phyloP scores from a whole-genome alignment of 768 basidiomycete species.

The Mycena alexandri region DNA sequence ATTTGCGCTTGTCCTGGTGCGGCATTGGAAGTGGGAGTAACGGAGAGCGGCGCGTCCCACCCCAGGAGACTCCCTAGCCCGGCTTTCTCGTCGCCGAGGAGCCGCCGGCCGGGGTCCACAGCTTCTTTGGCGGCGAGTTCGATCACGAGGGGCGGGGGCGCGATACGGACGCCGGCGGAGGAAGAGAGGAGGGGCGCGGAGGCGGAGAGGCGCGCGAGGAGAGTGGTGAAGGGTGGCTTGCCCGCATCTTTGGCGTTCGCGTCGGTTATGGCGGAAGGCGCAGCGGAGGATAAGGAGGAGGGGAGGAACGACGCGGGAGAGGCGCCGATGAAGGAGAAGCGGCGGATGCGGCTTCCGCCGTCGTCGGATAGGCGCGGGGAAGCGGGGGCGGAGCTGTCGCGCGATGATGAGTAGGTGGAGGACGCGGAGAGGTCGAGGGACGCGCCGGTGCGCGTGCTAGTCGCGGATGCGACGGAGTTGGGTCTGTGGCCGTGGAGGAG shows the following conservation, averaged over 20 bases:
- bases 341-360: constrained; percentile 43
- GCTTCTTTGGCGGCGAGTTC: constrained; percentile 65
- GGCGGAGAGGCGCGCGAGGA: constrained; percentile 57
- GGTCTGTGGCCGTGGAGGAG: constrained; percentile 39
- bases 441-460: constrained; percentile 46
- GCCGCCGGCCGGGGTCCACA: constrained; percentile 48
- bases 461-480: constrained; percentile 26
- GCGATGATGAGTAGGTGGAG: constrained; percentile 17
- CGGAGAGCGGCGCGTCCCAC: constrained; percentile 59
- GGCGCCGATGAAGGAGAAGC: constrained; percentile 57
- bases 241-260: constrained; percentile 16
- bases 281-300: constrained; percentile 31
- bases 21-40: too few relatives aligned
- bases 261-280: constrained; percentile 17
- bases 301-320: constrained; percentile 34
- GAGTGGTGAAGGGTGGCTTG: constrained; percentile 51
- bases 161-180: constrained; percentile 62
- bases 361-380: constrained; percentile 47
- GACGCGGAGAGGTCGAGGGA: constrained; percentile 55
- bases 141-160: constrained; percentile 61
- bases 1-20: too few relatives aligned
- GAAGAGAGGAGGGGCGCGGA: constrained; percentile 62
- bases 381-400: constrained; percentile 30
- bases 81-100: constrained; percentile 70
- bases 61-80: constrained; percentile 69